A percentile compares a stretch with the other conserved stretches of the same genome.
Conservation (phyloP, 2,329 filamentous ascomycete genomes). For the Ophiocordyceps camponoti-leonardi region DNA sequence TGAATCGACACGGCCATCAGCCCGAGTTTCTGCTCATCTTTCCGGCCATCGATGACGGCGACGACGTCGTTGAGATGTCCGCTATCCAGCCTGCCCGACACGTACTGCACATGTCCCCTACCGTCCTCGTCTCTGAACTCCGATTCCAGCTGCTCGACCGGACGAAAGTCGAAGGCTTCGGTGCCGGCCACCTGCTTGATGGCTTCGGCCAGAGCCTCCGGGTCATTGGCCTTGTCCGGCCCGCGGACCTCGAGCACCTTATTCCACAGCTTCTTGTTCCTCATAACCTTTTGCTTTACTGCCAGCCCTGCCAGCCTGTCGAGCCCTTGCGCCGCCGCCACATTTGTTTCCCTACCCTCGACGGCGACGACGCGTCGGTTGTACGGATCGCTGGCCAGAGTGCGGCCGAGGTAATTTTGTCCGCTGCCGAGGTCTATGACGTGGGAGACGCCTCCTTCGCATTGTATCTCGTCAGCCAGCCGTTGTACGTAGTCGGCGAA, state of each 20-base stretch:
- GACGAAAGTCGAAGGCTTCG: slow-evolving; percentile 25
- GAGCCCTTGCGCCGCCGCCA: slow-evolving; percentile 65
- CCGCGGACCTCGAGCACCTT: slow-evolving; percentile 25
- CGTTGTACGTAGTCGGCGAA: slow-evolving; percentile 72
- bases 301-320: slow-evolving; percentile 69
- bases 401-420: slow-evolving; percentile 86
- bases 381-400: slow-evolving; percentile 71
- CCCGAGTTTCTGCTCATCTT: slow-evolving; percentile 15
- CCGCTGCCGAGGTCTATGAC: slow-evolving; percentile 93
- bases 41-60: slow-evolving; percentile 30
- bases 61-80: slow-evolving; percentile 55
- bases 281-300: slow-evolving; percentile 53
- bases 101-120: slow-evolving; percentile 58
- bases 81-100: slow-evolving; percentile 56
- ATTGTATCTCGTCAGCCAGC: slow-evolving; percentile 39
- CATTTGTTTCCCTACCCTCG: slow-evolving; percentile 74
- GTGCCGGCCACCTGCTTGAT: slow-evolving; percentile 17
- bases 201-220: slow-evolving; percentile 14
- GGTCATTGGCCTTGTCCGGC: slow-evolving; percentile 21
- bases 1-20: slow-evolving; percentile 91
- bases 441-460: slow-evolving; percentile 45
- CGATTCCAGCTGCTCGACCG: slow-evolving; percentile 27
- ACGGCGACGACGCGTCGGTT: slow-evolving; percentile 79
- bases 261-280: slow-evolving; percentile 69
- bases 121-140: slow-evolving; percentile 41